These are phyloP conservation scores for Brassica cretica DNA, from an alignment of 345 rosid species.

Conservation along the genomic window DNA sequence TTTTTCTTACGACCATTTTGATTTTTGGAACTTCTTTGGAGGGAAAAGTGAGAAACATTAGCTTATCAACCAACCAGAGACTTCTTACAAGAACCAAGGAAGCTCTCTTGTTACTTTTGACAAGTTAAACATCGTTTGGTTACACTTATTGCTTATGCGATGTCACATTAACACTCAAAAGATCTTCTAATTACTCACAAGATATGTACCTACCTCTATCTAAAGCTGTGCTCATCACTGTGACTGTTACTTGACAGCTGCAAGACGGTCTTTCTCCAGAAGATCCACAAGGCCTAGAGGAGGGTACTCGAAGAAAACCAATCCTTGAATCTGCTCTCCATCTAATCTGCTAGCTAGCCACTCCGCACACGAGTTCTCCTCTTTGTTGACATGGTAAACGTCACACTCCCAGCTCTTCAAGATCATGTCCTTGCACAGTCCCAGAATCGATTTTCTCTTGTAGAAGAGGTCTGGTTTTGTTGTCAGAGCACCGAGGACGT, in stretches of 20 bases:
- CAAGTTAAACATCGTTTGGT: background rate
- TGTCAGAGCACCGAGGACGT: constrained; percentile 40
- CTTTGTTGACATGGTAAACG: constrained; percentile 25
- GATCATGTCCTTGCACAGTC: constrained; percentile 44
- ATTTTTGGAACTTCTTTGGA: background rate
- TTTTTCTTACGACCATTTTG: background rate
- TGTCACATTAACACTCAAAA: background rate
- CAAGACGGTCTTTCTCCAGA: constrained; percentile 37
- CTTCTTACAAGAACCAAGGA: background rate
- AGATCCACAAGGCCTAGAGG: constrained; percentile 37
- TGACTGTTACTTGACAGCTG: constrained; percentile 17
- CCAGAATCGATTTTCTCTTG: constrained; percentile 32
- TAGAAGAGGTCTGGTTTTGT: constrained; percentile 6
- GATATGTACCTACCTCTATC: constrained; percentile 23
- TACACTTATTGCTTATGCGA: background rate
- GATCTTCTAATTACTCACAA: background rate
- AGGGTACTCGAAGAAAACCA: constrained; percentile 38
- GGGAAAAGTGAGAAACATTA: background rate
- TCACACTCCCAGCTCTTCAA: constrained; percentile 51
- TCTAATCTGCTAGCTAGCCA: constrained; percentile 45
- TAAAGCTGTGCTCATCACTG: constrained; percentile 8
- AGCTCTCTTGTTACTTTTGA: background rate
- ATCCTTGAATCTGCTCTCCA: constrained; percentile 1
- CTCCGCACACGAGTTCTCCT: constrained; percentile 44
- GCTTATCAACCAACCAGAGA: background rate